A percentile compares a stretch with the other conserved stretches of the same genome.
Evolutionary conservation across 2,329 filamentous ascomycete species (phyloP).

Genomic region (Bipolaris cookei): DNA sequence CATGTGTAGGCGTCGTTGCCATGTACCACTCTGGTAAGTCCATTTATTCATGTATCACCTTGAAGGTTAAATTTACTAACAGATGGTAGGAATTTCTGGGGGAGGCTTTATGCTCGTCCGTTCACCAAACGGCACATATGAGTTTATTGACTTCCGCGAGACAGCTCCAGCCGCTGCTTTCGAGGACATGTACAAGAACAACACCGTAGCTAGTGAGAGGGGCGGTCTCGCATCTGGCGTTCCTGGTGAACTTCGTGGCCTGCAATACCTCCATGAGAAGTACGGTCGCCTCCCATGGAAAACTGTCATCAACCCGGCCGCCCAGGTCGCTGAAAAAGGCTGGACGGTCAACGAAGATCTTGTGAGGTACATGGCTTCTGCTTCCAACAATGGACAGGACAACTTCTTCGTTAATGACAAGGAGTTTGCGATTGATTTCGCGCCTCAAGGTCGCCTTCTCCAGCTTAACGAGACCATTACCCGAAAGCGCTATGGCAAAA

Average conservation of each 20-base stretch:
- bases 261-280: constrained; percentile 77
- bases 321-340: constrained; percentile 66
- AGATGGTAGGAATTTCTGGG: constrained; percentile 75
- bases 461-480: constrained; percentile 78
- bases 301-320: constrained; percentile 74
- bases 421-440: constrained; percentile 86
- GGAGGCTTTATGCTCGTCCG: constrained; percentile 90
- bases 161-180: constrained; percentile 81
- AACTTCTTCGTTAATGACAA: constrained; percentile 78
- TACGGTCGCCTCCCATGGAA: constrained; percentile 66
- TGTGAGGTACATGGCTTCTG: constrained; percentile 71
- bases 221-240: constrained; percentile 74
- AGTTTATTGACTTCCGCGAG: constrained; percentile 89
- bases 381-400: constrained; percentile 47
- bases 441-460: constrained; percentile 76
- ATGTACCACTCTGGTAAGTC: constrained; percentile 55
- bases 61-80: constrained; percentile 3
- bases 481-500: constrained; percentile 78
- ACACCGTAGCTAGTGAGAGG: constrained; percentile 68
- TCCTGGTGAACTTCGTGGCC: constrained; percentile 76
- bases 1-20: constrained; percentile 57
- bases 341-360: constrained; percentile 75
- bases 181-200: constrained; percentile 83
- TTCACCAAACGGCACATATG: constrained; percentile 74
- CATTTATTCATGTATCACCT: not conserved